phyloP scores from a whole-genome alignment of 345 rosid species.

The Zanthoxylum bungeanum region DNA sequence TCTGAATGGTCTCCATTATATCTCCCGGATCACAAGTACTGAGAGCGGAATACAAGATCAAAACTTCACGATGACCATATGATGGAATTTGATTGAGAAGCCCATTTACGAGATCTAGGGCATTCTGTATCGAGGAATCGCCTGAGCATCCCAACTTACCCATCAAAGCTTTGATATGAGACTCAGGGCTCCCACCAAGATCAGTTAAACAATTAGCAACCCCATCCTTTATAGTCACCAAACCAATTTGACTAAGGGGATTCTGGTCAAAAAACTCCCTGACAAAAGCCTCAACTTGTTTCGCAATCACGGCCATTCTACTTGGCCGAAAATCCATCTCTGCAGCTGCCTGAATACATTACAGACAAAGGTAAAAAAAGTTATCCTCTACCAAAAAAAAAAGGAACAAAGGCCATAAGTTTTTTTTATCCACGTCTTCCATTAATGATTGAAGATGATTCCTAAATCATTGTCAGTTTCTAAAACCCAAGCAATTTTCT shows the following conservation, averaged over 20 bases:
- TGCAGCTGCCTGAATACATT: constrained; percentile 65
- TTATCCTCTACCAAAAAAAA: no score
- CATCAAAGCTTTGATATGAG: constrained; percentile 82
- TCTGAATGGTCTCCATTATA: constrained; percentile 74
- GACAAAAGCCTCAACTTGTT: constrained; percentile 71
- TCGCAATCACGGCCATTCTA: constrained; percentile 71
- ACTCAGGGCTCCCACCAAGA: constrained; percentile 95
- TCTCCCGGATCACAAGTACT: constrained; percentile 95
- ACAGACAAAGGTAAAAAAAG: neutral
- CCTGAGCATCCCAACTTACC: constrained; percentile 78
- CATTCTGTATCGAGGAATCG: constrained; percentile 86
- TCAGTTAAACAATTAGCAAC: constrained; percentile 76
- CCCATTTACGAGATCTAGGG: constrained; percentile 64
- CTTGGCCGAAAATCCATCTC: constrained; percentile 75
- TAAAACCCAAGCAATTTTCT: no score
- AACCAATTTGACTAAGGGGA: constrained; percentile 83
- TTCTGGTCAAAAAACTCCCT: constrained; percentile 94
- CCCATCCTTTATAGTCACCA: constrained; percentile 77
- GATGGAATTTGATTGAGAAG: constrained; percentile 77
- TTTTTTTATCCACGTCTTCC: neutral
- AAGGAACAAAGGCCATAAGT: neutral
- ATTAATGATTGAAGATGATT: neutral
- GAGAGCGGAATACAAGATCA: constrained; percentile 73
- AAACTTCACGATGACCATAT: constrained; percentile 90
- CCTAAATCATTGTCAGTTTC: neutral